These are phyloP conservation scores for Lipomyces orientalis DNA, from an alignment of 805 yeast genomes.

Conservation along the genomic window DNA sequence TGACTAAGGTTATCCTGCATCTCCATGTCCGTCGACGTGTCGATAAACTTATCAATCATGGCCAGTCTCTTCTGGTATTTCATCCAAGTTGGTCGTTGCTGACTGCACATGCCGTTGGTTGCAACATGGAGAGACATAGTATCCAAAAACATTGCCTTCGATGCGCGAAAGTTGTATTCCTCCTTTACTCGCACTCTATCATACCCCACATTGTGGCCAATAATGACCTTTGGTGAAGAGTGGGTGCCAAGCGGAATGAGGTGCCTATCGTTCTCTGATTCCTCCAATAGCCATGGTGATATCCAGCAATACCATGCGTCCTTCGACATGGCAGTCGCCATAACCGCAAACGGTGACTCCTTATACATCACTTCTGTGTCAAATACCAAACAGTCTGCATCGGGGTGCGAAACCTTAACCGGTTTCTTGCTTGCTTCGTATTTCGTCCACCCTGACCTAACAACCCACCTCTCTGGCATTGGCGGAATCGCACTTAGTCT, in stretches of 20 bases:
- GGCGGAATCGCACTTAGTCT: constrained; percentile 39
- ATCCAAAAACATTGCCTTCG: constrained; percentile 82
- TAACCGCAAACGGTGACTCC: constrained; percentile 69
- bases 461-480: constrained; percentile 57
- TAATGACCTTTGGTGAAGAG: constrained; percentile 59
- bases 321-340: constrained; percentile 79
- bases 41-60: constrained; percentile 37
- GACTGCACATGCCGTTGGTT: constrained; percentile 87
- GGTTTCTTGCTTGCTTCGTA: constrained; percentile 66
- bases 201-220: constrained; percentile 90
- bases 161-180: constrained; percentile 71
- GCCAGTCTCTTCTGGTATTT: constrained; percentile 42
- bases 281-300: constrained; percentile 76
- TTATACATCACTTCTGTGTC: constrained; percentile 90
- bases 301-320: constrained; percentile 95
- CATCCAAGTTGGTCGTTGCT: constrained; percentile 81
- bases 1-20: constrained; percentile 10
- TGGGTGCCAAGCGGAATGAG: constrained; percentile 74
- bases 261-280: constrained; percentile 58
- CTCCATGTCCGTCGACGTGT: constrained; percentile 19
- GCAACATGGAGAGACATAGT: constrained; percentile 94
- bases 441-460: constrained; percentile 79
- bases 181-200: constrained; percentile 87
- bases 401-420: constrained; percentile 65
- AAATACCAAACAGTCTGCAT: constrained; percentile 74